phyloP scores from a whole-genome alignment of 1,284 basidiomycete genomes.

The Sanguinoderma infundibulare region DNA sequence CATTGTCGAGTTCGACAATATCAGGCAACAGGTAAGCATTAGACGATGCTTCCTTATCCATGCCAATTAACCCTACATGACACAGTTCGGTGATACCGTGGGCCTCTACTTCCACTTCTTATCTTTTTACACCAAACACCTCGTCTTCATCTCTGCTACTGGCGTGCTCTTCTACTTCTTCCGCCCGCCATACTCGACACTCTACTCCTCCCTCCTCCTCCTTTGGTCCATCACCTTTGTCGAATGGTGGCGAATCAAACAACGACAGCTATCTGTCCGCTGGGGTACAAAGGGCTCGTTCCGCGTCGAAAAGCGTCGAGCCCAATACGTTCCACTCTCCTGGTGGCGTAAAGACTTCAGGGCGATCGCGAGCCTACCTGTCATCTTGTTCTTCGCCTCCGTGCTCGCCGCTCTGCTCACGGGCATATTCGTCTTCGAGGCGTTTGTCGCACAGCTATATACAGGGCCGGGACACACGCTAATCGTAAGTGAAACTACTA shows the following conservation, averaged over 20 bases:
- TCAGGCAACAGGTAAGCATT: constrained; percentile 59
- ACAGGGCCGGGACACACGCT: constrained; percentile 83
- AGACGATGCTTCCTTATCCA: background rate
- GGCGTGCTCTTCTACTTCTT: constrained; percentile 69
- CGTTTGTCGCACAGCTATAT: constrained; percentile 86
- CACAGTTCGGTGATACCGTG: constrained; percentile 87
- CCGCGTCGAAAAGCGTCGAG: constrained; percentile 77
- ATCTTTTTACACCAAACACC: constrained; percentile 78
- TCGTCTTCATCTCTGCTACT: constrained; percentile 69
- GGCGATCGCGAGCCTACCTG: constrained; percentile 76
- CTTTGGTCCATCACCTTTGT: constrained; percentile 88
- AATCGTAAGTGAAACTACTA: constrained; percentile 54
- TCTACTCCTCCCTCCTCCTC: constrained; percentile 78
- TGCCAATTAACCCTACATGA: constrained; percentile 7
- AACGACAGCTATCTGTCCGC: constrained; percentile 78
- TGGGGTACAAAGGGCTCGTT: constrained; percentile 83
- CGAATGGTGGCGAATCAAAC: constrained; percentile 87
- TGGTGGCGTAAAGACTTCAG: constrained; percentile 84
- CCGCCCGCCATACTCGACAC: constrained; percentile 71
- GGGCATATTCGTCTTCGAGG: constrained; percentile 85
- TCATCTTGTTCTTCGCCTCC: constrained; percentile 78
- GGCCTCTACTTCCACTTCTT: constrained; percentile 95
- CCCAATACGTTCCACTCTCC: constrained; percentile 62
- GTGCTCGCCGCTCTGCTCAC: constrained; percentile 76
- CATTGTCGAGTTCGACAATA: constrained; percentile 59